Evolutionary conservation across 192 early-diverging fungal species (phyloP).

Genomic region (Phlyctochytrium planicorne): DNA sequence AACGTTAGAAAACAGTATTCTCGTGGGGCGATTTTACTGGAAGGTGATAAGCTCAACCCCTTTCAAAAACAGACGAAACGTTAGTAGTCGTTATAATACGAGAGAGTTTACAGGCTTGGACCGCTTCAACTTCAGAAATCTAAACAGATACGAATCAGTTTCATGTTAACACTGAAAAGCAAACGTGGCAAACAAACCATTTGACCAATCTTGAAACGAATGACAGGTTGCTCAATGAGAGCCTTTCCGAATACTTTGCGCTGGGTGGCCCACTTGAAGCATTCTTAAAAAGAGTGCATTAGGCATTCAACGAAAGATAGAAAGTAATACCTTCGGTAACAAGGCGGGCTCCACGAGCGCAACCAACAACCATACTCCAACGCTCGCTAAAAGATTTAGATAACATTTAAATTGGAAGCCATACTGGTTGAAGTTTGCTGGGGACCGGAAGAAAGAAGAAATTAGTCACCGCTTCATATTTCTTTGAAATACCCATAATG

Average conservation of each 20-base stretch:
- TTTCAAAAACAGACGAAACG: conserved; percentile 20
- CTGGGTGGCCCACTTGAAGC: conserved; percentile 71
- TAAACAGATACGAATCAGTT: background rate
- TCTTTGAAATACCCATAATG: no score
- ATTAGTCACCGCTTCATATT: no score
- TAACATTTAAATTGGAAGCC: background rate
- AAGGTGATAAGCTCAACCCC: conserved; percentile 58
- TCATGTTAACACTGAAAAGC: background rate
- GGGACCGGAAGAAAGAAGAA: no score
- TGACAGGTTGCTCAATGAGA: conserved; percentile 70
- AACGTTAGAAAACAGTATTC: no score
- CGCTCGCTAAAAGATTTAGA: conserved; percentile 37
- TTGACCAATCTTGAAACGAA: conserved; percentile 63
- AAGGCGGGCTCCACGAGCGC: conserved; percentile 38
- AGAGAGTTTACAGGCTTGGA: conserved; percentile 54
- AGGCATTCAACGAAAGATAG: conserved; percentile 50
- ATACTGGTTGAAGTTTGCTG: conserved; percentile 64
- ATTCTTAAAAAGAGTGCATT: no score
- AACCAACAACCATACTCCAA: conserved; percentile 54
- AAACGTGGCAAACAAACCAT: conserved; percentile 45
- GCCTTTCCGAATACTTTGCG: conserved; percentile 71
- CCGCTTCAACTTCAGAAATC: conserved; percentile 44
- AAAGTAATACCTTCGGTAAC: no score
- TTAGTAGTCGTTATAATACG: no score
- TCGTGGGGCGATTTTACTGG: no score